phyloP scores from a whole-genome alignment of 345 rosid genomes.

The Psidium guajava region DNA sequence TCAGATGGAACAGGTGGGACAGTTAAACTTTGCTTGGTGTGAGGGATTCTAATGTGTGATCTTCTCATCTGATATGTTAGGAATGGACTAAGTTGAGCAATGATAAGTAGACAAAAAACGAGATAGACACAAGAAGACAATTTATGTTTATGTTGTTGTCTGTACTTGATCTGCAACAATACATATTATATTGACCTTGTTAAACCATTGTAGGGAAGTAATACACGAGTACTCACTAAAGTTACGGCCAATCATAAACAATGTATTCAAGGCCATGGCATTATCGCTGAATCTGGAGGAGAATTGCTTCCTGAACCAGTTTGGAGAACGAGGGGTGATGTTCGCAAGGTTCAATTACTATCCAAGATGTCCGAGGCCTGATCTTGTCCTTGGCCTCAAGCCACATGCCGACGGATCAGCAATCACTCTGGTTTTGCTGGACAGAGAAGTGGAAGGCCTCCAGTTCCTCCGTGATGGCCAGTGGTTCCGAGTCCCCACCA shows the following conservation, averaged over 20 bases:
- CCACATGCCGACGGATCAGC: conserved; percentile 31
- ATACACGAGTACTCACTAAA: not conserved
- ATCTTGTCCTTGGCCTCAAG: conserved; percentile 22
- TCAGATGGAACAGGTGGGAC: not conserved
- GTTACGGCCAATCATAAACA: not conserved
- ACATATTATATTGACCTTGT: not conserved
- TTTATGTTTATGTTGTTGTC: not conserved
- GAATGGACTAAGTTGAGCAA: not conserved
- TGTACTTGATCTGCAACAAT: not conserved
- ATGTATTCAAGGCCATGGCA: conserved; percentile 20
- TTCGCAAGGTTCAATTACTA: conserved; percentile 27
- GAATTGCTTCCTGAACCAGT: conserved; percentile 15
- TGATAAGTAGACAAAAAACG: not conserved
- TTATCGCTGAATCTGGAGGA: conserved; percentile 13
- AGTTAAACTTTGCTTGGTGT: too few relatives aligned
- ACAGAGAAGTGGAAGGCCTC: conserved; percentile 27
- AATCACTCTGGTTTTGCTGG: conserved; percentile 20
- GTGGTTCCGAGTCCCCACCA: conserved; percentile 22
- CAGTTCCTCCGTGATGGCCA: conserved; percentile 14
- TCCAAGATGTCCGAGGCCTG: conserved; percentile 29
- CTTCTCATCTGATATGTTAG: not conserved
- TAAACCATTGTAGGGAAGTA: conserved; percentile 4
- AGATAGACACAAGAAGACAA: not conserved
- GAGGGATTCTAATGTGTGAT: not conserved
- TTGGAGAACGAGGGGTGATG: conserved; percentile 15